Conservation (phyloP, 371 early-diverging fungal genomes). For the Globomyces sp. region DNA sequence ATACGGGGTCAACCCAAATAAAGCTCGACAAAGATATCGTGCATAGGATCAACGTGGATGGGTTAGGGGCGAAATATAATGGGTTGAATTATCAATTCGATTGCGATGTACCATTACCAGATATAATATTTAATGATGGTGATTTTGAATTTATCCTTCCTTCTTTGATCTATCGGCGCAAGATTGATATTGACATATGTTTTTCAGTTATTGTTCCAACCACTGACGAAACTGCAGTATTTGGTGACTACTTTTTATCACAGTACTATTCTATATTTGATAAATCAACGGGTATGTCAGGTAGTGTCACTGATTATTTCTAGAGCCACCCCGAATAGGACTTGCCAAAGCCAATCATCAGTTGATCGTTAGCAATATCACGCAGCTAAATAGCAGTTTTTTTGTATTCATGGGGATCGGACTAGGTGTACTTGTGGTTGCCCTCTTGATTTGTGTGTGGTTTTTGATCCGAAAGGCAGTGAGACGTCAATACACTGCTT, state of each 20-base stretch:
- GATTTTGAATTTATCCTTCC: not conserved
- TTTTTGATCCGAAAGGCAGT: too few relatives aligned
- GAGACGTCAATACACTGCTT: too few relatives aligned
- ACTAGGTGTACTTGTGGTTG: too few relatives aligned
- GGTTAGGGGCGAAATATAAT: constrained; percentile 22
- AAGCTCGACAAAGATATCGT: constrained; percentile 65
- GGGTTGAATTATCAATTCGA: not conserved
- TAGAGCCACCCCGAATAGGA: constrained; percentile 26
- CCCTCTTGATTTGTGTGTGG: too few relatives aligned
- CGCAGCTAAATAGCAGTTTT: too few relatives aligned
- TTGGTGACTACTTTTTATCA: constrained; percentile 90
- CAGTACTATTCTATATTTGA: constrained; percentile 84
- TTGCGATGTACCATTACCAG: not conserved
- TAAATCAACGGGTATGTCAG: constrained; percentile 10
- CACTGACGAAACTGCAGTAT: constrained; percentile 33
- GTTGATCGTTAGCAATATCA: too few relatives aligned
- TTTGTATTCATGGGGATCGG: too few relatives aligned
- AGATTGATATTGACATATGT: not conserved
- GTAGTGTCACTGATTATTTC: too few relatives aligned
- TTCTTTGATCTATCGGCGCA: not conserved
- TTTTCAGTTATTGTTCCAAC: too few relatives aligned
- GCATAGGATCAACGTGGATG: constrained; percentile 81
- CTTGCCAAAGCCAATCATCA: constrained; percentile 33
- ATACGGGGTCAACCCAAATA: constrained; percentile 61
- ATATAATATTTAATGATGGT: not conserved